These are phyloP conservation scores for Phytophthora melonis DNA, from an alignment of 352 stramenopile genomes.

Conservation along the genomic window DNA sequence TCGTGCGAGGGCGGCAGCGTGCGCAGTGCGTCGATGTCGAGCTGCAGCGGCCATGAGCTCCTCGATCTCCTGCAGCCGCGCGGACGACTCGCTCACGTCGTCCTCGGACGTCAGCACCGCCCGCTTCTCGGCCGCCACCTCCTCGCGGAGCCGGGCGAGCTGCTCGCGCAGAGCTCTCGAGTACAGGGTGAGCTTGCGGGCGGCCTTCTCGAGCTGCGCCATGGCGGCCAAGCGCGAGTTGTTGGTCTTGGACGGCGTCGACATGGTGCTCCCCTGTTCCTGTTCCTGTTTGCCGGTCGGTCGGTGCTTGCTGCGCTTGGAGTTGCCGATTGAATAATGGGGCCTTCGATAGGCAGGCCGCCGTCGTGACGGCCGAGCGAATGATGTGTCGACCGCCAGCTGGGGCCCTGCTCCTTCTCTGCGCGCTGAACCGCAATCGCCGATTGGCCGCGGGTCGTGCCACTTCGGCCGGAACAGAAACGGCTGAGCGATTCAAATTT, in stretches of 20 bases:
- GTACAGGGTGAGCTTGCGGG: constrained; percentile 58
- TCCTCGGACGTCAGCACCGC: constrained; percentile 58
- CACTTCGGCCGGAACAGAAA: constrained; percentile 34
- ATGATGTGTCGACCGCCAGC: constrained; percentile 44
- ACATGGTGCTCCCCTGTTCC: constrained; percentile 21
- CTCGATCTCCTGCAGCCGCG: constrained; percentile 74
- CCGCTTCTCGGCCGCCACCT: constrained; percentile 45
- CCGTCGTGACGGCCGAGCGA: constrained; percentile 2
- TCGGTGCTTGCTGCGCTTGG: not conserved
- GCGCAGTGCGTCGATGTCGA: constrained; percentile 50
- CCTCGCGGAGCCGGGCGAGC: constrained; percentile 43
- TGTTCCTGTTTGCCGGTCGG: not conserved
- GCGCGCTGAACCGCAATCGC: constrained; percentile 14
- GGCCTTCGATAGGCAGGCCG: not conserved
- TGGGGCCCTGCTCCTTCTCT: constrained; percentile 2
- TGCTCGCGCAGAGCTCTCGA: constrained; percentile 53
- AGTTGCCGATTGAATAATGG: constrained; percentile 35
- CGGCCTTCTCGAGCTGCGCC: constrained; percentile 57
- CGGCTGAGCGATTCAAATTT: constrained; percentile 15
- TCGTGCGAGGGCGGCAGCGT: constrained; percentile 32
- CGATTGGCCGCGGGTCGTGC: constrained; percentile 20
- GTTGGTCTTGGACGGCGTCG: constrained; percentile 39
- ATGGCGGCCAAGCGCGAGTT: constrained; percentile 21
- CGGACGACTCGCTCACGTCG: constrained; percentile 62
- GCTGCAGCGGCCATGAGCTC: constrained; percentile 55